A percentile compares a stretch with the other conserved stretches of the same genome.
These are phyloP conservation scores for Termitomyces sp. DNA, from an alignment of 768 basidiomycete genomes.

Conservation along the genomic window DNA sequence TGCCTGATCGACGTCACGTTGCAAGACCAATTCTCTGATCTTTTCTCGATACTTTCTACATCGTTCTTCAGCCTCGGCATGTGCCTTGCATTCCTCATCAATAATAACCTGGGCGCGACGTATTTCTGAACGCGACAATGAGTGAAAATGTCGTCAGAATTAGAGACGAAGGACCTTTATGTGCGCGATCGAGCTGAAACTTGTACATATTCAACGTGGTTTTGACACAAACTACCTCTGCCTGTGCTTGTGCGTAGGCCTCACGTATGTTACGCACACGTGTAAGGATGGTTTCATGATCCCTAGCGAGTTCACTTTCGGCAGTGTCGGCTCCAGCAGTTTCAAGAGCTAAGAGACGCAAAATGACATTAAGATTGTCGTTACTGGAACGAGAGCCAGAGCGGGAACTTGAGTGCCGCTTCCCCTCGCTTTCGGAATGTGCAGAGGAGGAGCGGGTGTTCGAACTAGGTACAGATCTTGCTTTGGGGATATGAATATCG, in stretches of 20 bases:
- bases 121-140: constrained; percentile 32
- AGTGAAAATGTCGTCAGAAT: background rate
- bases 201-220: constrained; percentile 55
- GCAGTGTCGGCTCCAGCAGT: constrained; percentile 33
- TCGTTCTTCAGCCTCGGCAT: constrained; percentile 42
- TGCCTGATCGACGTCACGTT: constrained; percentile 41
- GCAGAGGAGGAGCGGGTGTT: background rate
- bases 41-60: constrained; percentile 38
- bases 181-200: constrained; percentile 51
- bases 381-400: constrained; percentile 5
- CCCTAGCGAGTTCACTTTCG: constrained; percentile 20
- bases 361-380: constrained; percentile 1
- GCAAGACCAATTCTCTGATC: constrained; percentile 39
- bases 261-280: constrained; percentile 26
- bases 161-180: constrained; percentile 28
- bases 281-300: constrained; percentile 21
- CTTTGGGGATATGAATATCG: background rate
- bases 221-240: constrained; percentile 24
- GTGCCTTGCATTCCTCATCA: constrained; percentile 39
- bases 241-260: constrained; percentile 22
- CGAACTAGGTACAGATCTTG: background rate
- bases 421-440: background rate
- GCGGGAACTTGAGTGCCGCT: background rate
- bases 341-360: constrained; percentile 23
- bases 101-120: constrained; percentile 48